Evolutionary conservation across 2,329 filamentous ascomycete species (phyloP).

Genomic region (Aspergillus alliaceus): DNA sequence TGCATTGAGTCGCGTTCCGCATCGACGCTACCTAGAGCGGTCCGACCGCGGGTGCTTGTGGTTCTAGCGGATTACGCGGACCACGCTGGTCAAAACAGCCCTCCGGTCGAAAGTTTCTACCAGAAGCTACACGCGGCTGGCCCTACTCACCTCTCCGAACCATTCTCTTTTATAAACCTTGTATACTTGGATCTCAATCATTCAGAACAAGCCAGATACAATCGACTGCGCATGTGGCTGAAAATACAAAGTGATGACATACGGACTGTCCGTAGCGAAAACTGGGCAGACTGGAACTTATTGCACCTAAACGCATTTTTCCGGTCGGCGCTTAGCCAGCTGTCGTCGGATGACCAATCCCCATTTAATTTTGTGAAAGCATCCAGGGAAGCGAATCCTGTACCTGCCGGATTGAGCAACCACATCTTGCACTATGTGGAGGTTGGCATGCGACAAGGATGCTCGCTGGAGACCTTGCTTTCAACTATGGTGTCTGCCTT

Average conservation of each 20-base stretch:
- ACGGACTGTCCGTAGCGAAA: not conserved
- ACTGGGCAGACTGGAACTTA: not conserved
- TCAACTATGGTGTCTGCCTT: conserved; percentile 15
- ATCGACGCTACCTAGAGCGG: not conserved
- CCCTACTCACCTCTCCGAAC: not conserved
- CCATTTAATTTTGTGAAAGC: conserved; percentile 11
- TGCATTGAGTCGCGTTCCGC: not conserved
- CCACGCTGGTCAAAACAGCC: not conserved
- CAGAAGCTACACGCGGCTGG: not conserved
- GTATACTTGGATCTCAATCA: not conserved
- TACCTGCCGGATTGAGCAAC: not conserved
- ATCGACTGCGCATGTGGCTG: not conserved
- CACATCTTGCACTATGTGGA: conserved; percentile 15
- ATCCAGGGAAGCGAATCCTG: conserved; percentile 7
- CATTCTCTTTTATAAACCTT: not conserved
- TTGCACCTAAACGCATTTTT: conserved; percentile 8
- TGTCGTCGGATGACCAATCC: not conserved
- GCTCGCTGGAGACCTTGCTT: conserved; percentile 1
- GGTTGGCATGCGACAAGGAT: conserved; percentile 2
- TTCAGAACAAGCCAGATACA: not conserved
- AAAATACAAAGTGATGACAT: conserved; percentile 2
- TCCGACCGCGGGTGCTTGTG: conserved; percentile 4
- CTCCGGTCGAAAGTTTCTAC: not conserved
- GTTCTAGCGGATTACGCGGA: not conserved
- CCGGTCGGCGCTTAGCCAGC: not conserved